Evolutionary conservation across 2,329 filamentous ascomycete genomes (phyloP), one percentile per base, ranked within the genome.

Genomic region (Neonectria faginata): DNA sequence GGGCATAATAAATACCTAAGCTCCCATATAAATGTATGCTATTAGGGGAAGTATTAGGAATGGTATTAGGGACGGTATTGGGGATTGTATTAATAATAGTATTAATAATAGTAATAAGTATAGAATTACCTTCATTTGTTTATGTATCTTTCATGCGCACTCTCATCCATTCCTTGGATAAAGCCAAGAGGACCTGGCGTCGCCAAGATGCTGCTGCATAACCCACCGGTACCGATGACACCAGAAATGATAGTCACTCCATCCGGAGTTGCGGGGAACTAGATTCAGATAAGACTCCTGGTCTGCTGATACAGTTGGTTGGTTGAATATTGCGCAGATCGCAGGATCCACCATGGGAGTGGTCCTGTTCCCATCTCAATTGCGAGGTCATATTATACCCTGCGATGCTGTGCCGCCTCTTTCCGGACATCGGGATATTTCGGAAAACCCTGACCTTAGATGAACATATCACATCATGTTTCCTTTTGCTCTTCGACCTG

Each of bases 401-500:
- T 29, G 47, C 47, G 9, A 36, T 33, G 27, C 16, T 14, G 27
- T 31, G 47, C 25, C 47, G 47, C 20, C 29, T 20, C 48, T 51
- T 51, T 36, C 29, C 48, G 48, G 8, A 12, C 2, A 7, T n/a
- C 47, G 47, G 47, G 27, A 18, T 4, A 27, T 50, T 31, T 50
- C 47, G 47, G 47, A 25, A 25, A 25, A 25, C 25, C 29, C 16
- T 10, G 25, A 18, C 9, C 8, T 11, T 4, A 16, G 48, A 33
- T 51, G 8, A 51, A 51, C 12, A 4, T n/a, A 33, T 51, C 48
- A 51, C 29, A 12, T 36, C 48, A 51, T 51, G 48, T 51, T 51
- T 51, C 33, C 48, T 33, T 33, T 51, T 50, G 36, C 7, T 39
- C 36, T 39, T 39, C 5, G 14, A 12, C 36, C 36, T 39, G 14